A percentile compares a stretch with the other conserved stretches of the same genome.
These are phyloP conservation scores for Hypoxylon sp. DNA, from an alignment of 2,329 filamentous ascomycete genomes.

Conservation along the genomic window DNA sequence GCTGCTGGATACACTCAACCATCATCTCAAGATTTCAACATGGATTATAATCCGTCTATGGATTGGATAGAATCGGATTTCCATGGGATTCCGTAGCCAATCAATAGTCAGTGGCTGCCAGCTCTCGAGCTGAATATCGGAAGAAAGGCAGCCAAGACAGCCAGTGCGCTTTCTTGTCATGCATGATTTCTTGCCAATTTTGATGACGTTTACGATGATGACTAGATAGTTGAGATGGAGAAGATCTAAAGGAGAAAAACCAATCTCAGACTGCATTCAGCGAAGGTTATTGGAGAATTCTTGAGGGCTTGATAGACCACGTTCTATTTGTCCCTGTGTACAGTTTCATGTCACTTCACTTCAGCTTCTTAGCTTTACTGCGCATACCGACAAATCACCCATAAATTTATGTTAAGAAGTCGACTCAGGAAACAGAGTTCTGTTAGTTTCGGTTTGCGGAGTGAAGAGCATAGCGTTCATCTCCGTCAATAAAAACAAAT, in stretches of 20 bases:
- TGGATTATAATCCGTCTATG: slow-evolving; percentile 48
- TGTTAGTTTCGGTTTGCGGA: slow-evolving; percentile 17
- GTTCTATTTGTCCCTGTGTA: slow-evolving; percentile 33
- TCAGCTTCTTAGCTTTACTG: slow-evolving; percentile 24
- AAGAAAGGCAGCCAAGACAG: slow-evolving; percentile 2
- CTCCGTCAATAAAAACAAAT: slow-evolving; percentile 33
- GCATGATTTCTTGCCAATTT: slow-evolving; percentile 16
- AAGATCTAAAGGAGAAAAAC: slow-evolving; percentile 19
- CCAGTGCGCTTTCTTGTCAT: slow-evolving; percentile 14
- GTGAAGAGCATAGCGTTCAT: slow-evolving; percentile 14
- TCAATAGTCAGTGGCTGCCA: slow-evolving; percentile 26
- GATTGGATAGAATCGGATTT: slow-evolving; percentile 49
- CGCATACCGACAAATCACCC: slow-evolving; percentile 8
- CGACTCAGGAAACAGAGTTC: slow-evolving; percentile 13
- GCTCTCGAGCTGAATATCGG: not conserved
- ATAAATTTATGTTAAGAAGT: slow-evolving; percentile 9
- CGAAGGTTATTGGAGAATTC: slow-evolving; percentile 26
- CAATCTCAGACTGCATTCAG: slow-evolving; percentile 42
- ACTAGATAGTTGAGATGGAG: slow-evolving; percentile 30
- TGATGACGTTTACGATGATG: slow-evolving; percentile 50
- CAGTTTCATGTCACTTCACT: slow-evolving; percentile 31
- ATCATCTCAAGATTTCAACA: slow-evolving; percentile 62
- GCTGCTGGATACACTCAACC: slow-evolving; percentile 65
- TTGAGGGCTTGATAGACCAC: slow-evolving; percentile 38
- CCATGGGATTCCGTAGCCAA: slow-evolving; percentile 38